Conservation (phyloP, 805 yeast species). For the Kurtzmaniella fragi region DNA sequence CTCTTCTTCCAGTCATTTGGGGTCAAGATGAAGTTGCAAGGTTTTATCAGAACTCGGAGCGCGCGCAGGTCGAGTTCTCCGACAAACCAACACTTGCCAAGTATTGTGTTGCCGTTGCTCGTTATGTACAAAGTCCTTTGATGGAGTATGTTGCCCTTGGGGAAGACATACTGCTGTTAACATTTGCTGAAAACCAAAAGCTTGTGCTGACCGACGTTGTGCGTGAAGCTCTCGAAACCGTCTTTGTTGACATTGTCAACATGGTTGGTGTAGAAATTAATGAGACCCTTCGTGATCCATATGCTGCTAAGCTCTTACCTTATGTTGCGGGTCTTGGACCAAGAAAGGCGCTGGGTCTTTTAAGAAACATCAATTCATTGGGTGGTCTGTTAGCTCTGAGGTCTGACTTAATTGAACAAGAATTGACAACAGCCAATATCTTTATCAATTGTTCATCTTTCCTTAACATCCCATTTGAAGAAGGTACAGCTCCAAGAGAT, state of each 20-base stretch:
- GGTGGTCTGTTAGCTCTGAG: slow-evolving; percentile 64
- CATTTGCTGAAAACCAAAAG: slow-evolving; percentile 69
- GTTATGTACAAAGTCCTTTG: slow-evolving; percentile 91
- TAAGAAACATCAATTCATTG: slow-evolving; percentile 67
- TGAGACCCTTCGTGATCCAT: slow-evolving; percentile 74
- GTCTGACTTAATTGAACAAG: slow-evolving; percentile 78
- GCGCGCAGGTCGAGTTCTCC: slow-evolving; percentile 75
- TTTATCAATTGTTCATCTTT: slow-evolving; percentile 93
- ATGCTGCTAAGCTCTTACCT: slow-evolving; percentile 65
- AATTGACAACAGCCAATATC: slow-evolving; percentile 70
- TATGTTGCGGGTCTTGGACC: slow-evolving; percentile 93
- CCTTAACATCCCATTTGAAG: slow-evolving; percentile 68
- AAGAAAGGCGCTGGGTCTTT: slow-evolving; percentile 83
- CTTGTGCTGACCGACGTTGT: slow-evolving; percentile 62
- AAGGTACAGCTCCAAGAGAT: slow-evolving; percentile 46
- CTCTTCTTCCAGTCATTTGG: slow-evolving; percentile 66
- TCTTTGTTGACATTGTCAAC: slow-evolving; percentile 85
- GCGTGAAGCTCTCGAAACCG: slow-evolving; percentile 64
- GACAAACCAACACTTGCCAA: slow-evolving; percentile 76
- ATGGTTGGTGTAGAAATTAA: slow-evolving; percentile 92
- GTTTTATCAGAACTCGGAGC: slow-evolving; percentile 72
- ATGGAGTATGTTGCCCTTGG: slow-evolving; percentile 81
- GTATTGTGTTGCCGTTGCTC: slow-evolving; percentile 84
- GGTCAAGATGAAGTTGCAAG: slow-evolving; percentile 93
- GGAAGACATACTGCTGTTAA: slow-evolving; percentile 64